These are phyloP conservation scores for Westerdykella aurantiaca DNA, from an alignment of 2,329 filamentous ascomycete genomes.

Conservation along the genomic window DNA sequence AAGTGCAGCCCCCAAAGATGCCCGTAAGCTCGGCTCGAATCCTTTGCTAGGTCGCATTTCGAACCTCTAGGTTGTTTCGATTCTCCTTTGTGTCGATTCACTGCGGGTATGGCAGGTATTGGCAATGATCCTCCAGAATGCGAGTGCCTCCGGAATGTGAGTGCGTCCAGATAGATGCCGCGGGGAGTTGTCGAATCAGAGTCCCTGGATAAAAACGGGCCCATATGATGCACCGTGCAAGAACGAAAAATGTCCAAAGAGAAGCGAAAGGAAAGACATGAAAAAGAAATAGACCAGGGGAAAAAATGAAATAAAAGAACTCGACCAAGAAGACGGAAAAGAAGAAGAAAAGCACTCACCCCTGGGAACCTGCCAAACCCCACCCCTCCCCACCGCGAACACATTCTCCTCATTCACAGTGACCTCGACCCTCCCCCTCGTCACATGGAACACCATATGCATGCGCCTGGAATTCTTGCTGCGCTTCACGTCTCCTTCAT, in stretches of 20 bases:
- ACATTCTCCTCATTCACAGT: constrained; percentile 61
- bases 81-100: no score
- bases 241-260: no score
- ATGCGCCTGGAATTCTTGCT: constrained; percentile 91
- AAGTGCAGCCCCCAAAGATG: no score
- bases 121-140: no score
- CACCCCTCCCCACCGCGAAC: constrained; percentile 81
- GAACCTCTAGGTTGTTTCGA: no score
- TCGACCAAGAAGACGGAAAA: constrained; percentile 6
- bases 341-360: constrained; percentile 53
- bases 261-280: no score
- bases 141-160: no score
- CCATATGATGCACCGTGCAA: background rate
- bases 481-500: constrained; percentile 74
- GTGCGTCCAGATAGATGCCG: no score
- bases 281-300: background rate
- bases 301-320: constrained; percentile 1
- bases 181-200: background rate
- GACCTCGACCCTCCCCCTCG: constrained; percentile 74
- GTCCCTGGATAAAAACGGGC: background rate
- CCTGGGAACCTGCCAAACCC: constrained; percentile 90
- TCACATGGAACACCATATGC: constrained; percentile 95
- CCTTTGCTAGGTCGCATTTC: no score
- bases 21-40: no score
- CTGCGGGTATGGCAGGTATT: no score